Evolutionary conservation across 1,139 yeast genomes (phyloP).

Genomic region (Geotrichum siamense): DNA sequence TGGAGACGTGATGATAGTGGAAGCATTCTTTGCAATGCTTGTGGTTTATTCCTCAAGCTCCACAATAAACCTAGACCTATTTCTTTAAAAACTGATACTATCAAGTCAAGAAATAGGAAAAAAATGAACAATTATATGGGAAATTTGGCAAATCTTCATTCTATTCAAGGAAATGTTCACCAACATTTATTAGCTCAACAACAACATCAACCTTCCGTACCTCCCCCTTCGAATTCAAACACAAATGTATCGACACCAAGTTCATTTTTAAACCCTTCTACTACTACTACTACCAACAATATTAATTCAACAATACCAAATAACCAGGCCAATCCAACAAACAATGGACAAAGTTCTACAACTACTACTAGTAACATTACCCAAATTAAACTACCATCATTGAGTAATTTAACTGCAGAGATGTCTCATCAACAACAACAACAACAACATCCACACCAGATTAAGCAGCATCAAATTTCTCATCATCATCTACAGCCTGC

Average conservation of each 20-base stretch:
- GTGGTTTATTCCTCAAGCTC: constrained; percentile 80
- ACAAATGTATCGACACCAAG: constrained; percentile 4
- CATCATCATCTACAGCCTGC: constrained; percentile 7
- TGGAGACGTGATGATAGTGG: constrained; percentile 95
- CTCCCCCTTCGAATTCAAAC: background rate
- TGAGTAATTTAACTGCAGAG: constrained; percentile 5
- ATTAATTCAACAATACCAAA: background rate
- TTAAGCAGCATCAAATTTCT: background rate
- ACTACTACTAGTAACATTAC: background rate
- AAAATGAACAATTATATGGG: constrained; percentile 15
- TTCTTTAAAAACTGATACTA: constrained; percentile 81
- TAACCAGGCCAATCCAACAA: too few relatives aligned
- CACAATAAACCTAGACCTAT: constrained; percentile 92
- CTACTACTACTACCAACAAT: background rate
- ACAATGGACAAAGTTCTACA: too few relatives aligned
- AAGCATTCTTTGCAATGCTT: constrained; percentile 87
- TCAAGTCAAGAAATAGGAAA: constrained; percentile 72
- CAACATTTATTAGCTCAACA: background rate
- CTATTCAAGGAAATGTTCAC: background rate
- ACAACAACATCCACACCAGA: constrained; percentile 5
- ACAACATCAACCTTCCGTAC: background rate
- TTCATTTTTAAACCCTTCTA: constrained; percentile 5
- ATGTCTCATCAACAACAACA: constrained; percentile 12
- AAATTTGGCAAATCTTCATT: constrained; percentile 12
- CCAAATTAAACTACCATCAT: constrained; percentile 5